Evolutionary conservation across 2,329 filamentous ascomycete species (phyloP).

Genomic region (Pseudogymnoascus verrucosus): DNA sequence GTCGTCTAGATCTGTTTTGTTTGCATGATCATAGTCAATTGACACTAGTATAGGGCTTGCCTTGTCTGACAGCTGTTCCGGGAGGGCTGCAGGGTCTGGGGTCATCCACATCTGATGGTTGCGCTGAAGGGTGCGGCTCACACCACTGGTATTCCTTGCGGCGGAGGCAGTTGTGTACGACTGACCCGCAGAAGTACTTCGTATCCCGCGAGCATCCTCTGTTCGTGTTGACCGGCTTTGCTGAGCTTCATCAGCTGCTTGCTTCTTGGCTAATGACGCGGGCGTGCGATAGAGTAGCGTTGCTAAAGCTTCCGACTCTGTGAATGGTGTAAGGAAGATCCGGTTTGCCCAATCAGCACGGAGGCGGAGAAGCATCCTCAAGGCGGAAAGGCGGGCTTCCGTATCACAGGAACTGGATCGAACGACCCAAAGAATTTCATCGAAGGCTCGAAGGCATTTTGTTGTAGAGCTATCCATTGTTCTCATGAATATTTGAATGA

Average conservation of each 20-base stretch:
- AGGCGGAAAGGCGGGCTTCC: slow-evolving; percentile 63
- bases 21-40: slow-evolving; percentile 8
- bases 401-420: slow-evolving; percentile 51
- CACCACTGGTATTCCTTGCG: slow-evolving; percentile 23
- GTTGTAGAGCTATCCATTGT: slow-evolving; percentile 57
- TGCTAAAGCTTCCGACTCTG: slow-evolving; percentile 68
- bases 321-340: slow-evolving; percentile 61
- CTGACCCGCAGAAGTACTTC: slow-evolving; percentile 27
- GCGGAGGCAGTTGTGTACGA: slow-evolving; percentile 25
- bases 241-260: slow-evolving; percentile 33
- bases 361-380: slow-evolving; percentile 74
- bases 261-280: slow-evolving; percentile 39
- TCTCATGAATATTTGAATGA: slow-evolving; percentile 69
- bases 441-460: slow-evolving; percentile 57
- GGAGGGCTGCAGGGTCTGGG: slow-evolving; percentile 48
- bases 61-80: slow-evolving; percentile 32
- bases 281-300: slow-evolving; percentile 59
- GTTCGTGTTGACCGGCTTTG: slow-evolving; percentile 29
- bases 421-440: slow-evolving; percentile 56
- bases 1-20: slow-evolving; percentile 6
- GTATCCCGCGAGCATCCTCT: slow-evolving; percentile 30
- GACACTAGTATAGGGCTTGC: slow-evolving; percentile 26
- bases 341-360: slow-evolving; percentile 74
- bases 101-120: slow-evolving; percentile 51
- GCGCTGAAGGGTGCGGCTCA: slow-evolving; percentile 24